These are phyloP conservation scores for Acidomyces sp. DNA, from an alignment of 495 filamentous ascomycete genomes.

Conservation along the genomic window DNA sequence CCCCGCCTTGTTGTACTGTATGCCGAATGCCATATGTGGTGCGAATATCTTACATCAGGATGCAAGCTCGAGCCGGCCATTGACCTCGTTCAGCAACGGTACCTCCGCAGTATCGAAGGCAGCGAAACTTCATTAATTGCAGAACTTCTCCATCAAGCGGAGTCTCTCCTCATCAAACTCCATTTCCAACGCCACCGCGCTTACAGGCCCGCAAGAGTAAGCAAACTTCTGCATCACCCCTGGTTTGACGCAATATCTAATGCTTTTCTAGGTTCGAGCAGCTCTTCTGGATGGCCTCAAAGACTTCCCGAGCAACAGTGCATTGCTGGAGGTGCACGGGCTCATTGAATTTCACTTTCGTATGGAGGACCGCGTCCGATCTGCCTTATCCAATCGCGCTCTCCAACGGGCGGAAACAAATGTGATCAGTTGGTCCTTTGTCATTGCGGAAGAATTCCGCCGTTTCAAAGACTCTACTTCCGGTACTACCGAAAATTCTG, in stretches of 20 bases:
- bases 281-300: constrained; percentile 44
- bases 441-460: constrained; percentile 47
- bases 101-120: background rate
- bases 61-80: constrained; percentile 3
- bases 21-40: constrained; percentile 16
- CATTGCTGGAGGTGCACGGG: constrained; percentile 57
- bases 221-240: too few relatives aligned
- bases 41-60: constrained; percentile 10
- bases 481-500: constrained; percentile 19
- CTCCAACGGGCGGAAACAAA: constrained; percentile 20
- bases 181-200: constrained; percentile 37
- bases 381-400: constrained; percentile 39
- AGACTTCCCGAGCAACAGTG: constrained; percentile 62
- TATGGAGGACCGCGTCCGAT: constrained; percentile 60
- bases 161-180: constrained; percentile 50
- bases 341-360: constrained; percentile 20
- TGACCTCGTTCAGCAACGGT: background rate
- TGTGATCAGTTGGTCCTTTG: constrained; percentile 48
- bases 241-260: too few relatives aligned
- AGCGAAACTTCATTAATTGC: constrained; percentile 8
- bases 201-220: constrained; percentile 51
- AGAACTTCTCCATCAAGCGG: constrained; percentile 28
- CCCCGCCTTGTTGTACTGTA: constrained; percentile 7
- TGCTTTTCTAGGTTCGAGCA: constrained; percentile 48
- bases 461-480: constrained; percentile 7